phyloP scores from a whole-genome alignment of 2,329 filamentous ascomycete genomes.

The Monosporascus ibericus region DNA sequence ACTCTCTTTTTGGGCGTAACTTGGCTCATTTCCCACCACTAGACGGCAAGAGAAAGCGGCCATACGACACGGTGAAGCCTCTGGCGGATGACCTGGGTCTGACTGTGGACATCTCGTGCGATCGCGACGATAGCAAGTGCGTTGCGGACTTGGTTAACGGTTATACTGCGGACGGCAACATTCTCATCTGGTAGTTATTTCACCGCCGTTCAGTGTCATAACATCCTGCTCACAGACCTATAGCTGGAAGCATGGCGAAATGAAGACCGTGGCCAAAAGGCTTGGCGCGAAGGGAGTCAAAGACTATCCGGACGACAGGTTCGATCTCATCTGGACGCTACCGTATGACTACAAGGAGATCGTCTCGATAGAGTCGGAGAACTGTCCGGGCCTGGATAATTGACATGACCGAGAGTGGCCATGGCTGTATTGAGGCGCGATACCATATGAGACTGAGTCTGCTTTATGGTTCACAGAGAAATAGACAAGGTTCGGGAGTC shows the following conservation, averaged over 20 bases:
- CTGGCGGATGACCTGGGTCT: conserved; percentile 50
- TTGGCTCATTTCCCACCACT: background rate
- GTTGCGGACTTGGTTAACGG: conserved; percentile 42
- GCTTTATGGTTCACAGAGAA: no score
- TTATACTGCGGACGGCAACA: conserved; percentile 46
- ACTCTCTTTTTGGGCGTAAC: background rate
- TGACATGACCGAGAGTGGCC: background rate
- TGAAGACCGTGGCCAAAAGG: conserved; percentile 44
- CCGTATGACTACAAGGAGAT: conserved; percentile 43
- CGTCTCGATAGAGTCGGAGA: conserved; percentile 39
- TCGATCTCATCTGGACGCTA: conserved; percentile 52
- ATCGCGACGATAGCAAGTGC: conserved; percentile 48
- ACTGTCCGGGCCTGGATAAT: conserved; percentile 46
- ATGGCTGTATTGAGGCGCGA: no score
- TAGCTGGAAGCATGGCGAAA: conserved; percentile 52
- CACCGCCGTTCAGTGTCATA: background rate
- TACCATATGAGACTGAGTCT: no score
- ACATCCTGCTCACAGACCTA: background rate
- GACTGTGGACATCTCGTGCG: conserved; percentile 48
- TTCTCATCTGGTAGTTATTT: conserved; percentile 44
- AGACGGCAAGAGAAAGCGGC: conserved; percentile 47
- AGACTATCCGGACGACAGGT: conserved; percentile 44
- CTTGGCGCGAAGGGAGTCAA: conserved; percentile 45
- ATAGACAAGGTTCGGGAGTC: no score
- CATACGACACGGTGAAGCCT: conserved; percentile 51